Conservation (phyloP, 169 alveolate genomes). For the Plasmodium fragile region DNA sequence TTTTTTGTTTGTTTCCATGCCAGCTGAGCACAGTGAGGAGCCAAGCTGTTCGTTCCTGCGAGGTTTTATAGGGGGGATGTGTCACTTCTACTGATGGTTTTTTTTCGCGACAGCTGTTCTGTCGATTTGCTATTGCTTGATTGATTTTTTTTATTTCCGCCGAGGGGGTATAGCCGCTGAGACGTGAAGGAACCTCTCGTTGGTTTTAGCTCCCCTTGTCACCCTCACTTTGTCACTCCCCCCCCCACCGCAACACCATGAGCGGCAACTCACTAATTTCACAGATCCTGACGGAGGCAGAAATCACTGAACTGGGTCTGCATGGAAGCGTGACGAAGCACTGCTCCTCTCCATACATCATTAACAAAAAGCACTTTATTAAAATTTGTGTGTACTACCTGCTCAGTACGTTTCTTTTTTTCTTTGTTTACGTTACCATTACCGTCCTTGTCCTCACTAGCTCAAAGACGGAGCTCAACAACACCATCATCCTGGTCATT, state of each 20-base stretch:
- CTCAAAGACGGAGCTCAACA: conserved; percentile 1
- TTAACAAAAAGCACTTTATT: conserved; percentile 29
- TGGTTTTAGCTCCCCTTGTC: too few relatives aligned
- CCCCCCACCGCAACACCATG: not conserved
- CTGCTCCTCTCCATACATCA: conserved; percentile 62
- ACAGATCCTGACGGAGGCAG: conserved; percentile 60
- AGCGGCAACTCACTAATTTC: conserved; percentile 43
- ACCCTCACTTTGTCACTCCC: not conserved
- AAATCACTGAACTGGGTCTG: conserved; percentile 51
- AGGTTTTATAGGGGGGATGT: not conserved
- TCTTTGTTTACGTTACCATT: conserved; percentile 43
- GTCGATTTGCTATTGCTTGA: not conserved
- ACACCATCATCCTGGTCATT: conserved; percentile 13
- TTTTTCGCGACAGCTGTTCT: not conserved
- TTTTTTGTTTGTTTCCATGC: not conserved
- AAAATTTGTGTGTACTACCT: conserved; percentile 39
- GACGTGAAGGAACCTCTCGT: too few relatives aligned
- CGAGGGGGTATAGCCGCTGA: too few relatives aligned
- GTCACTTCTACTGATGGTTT: not conserved
- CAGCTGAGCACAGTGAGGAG: not conserved
- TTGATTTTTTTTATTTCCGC: not conserved
- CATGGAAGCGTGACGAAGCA: conserved; percentile 29
- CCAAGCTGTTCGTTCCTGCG: not conserved
- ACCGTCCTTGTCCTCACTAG: not conserved
- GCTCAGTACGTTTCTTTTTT: conserved; percentile 29